Evolutionary conservation across 164 flowering plant genomes (phyloP).

Genomic region (Vitis vinifera): ASM3070453v1 NC_081810.1:6199001-6199500

Average conservation of each 20-base stretch:
- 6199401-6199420: not conserved
- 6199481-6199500: slow-evolving; percentile 19
- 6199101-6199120: not conserved
- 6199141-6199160: not conserved
- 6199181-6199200: slow-evolving; percentile 34
- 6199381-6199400: slow-evolving; percentile 36
- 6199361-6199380: slow-evolving; percentile 36
- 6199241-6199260: slow-evolving; percentile 52
- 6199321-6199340: slow-evolving; percentile 50
- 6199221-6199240: slow-evolving; percentile 38
- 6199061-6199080: slow-evolving; percentile 49
- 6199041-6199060: slow-evolving; percentile 29
- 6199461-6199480: slow-evolving; percentile 29
- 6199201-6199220: slow-evolving; percentile 34
- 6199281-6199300: slow-evolving; percentile 55
- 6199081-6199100: not conserved
- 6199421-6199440: not conserved
- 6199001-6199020: slow-evolving; percentile 17
- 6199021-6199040: slow-evolving; percentile 23
- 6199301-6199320: slow-evolving; percentile 43
- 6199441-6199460: no score
- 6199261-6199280: slow-evolving; percentile 53
- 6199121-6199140: not conserved
- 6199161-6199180: slow-evolving; percentile 48
- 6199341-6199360: slow-evolving; percentile 25